Conservation (phyloP, 2,329 filamentous ascomycete genomes). For the Hymenoscyphus linearis region DNA sequence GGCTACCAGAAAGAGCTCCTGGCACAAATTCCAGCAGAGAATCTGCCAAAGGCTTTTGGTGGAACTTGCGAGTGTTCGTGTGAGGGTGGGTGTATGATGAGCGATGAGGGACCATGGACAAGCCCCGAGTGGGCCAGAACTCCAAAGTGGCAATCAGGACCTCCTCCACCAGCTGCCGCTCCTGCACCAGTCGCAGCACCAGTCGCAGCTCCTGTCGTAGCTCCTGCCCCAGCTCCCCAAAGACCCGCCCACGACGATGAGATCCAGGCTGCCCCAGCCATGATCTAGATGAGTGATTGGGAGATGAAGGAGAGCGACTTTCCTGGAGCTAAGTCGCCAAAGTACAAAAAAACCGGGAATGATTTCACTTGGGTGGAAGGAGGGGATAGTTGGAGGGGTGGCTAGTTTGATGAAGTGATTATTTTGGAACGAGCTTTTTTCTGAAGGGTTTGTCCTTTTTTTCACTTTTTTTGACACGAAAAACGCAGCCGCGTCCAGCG, state of each 20-base stretch:
- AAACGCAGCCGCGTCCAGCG: neutral
- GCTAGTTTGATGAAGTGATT: neutral
- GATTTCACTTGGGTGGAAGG: neutral
- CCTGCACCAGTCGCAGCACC: constrained; percentile 21
- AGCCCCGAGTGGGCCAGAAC: constrained; percentile 63
- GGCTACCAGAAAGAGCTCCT: constrained; percentile 81
- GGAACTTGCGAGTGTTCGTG: constrained; percentile 76
- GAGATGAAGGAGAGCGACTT: neutral
- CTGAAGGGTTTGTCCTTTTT: neutral
- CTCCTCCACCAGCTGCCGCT: constrained; percentile 24
- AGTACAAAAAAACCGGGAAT: neutral
- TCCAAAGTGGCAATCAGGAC: constrained; percentile 54
- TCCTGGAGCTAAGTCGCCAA: neutral
- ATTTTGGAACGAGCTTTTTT: neutral
- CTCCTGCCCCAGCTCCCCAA: constrained; percentile 14
- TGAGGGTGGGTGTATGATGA: constrained; percentile 79
- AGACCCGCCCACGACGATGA: constrained; percentile 16
- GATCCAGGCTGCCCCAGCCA: constrained; percentile 22
- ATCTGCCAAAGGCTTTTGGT: constrained; percentile 81
- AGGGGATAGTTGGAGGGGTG: neutral
- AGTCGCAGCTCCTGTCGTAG: constrained; percentile 11
- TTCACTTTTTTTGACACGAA: neutral
- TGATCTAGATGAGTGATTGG: constrained; percentile 9
- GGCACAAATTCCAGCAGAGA: constrained; percentile 80
- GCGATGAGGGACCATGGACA: constrained; percentile 87